Evolutionary conservation across 1,284 basidiomycete genomes (phyloP).

Genomic region (Fomitiporia mediterranea): DNA sequence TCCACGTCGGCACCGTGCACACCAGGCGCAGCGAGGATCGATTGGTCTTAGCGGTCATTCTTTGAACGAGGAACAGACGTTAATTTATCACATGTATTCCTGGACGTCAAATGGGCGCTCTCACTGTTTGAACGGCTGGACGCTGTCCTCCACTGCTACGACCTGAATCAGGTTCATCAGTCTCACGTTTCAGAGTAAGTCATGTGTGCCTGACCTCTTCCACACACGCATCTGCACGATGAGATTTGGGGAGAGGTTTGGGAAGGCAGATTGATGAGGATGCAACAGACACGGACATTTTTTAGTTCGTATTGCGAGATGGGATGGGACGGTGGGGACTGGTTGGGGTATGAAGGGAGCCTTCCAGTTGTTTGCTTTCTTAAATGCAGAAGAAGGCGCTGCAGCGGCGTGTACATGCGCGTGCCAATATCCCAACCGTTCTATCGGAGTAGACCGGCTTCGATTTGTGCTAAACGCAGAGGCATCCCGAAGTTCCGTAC

Average conservation of each 20-base stretch:
- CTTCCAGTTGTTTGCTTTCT: not conserved
- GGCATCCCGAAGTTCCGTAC: not conserved
- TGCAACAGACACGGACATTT: conserved; percentile 13
- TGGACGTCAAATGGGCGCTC: not conserved
- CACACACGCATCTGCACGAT: conserved; percentile 1
- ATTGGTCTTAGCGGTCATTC: conserved; percentile 39
- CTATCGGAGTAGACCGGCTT: conserved; percentile 3
- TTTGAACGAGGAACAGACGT: conserved; percentile 25
- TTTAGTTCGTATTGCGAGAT: not conserved
- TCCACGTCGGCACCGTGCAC: conserved; percentile 64
- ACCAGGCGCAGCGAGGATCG: conserved; percentile 43
- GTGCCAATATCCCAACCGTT: conserved; percentile 1
- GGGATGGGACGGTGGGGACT: not conserved
- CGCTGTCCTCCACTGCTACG: conserved; percentile 10
- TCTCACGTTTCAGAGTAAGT: not conserved
- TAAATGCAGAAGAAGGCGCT: conserved; percentile 1
- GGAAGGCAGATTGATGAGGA: conserved; percentile 1
- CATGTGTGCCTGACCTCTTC: conserved; percentile 7
- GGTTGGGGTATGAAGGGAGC: not conserved
- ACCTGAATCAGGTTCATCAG: conserved; percentile 4
- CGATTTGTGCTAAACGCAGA: not conserved
- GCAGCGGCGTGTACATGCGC: conserved; percentile 10
- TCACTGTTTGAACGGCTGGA: conserved; percentile 15
- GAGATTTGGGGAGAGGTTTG: not conserved
- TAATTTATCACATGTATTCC: not conserved